A percentile compares a stretch with the other conserved stretches of the same genome.
Evolutionary conservation across 202 grass and related monocot genomes (phyloP).

Genomic region (Musa balbisiana): DNA sequence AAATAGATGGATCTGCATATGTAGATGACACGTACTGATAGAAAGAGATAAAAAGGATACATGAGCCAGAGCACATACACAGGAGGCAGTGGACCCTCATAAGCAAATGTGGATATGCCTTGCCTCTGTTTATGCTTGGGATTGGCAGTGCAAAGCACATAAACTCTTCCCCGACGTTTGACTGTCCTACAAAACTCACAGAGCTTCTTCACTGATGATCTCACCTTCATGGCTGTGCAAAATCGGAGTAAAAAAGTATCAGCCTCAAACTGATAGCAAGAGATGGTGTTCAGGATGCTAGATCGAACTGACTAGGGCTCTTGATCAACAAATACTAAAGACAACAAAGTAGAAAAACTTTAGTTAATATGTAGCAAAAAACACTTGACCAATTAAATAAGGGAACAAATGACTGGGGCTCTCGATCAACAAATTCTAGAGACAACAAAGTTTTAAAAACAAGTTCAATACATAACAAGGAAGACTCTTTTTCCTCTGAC

Average conservation of each 20-base stretch:
- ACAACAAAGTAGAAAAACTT: too few relatives aligned
- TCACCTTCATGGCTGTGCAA: slow-evolving; percentile 67
- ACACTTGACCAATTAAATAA: too few relatives aligned
- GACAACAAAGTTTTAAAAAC: too few relatives aligned
- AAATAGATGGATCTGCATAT: not conserved
- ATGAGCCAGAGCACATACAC: not conserved
- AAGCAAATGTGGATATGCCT: slow-evolving; percentile 77
- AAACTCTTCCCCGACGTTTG: slow-evolving; percentile 86
- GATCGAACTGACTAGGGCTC: too few relatives aligned
- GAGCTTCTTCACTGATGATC: slow-evolving; percentile 82
- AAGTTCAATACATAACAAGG: too few relatives aligned
- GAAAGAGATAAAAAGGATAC: not conserved
- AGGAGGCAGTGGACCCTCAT: slow-evolving; percentile 17
- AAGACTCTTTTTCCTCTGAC: too few relatives aligned
- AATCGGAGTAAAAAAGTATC: not conserved
- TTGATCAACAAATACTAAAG: too few relatives aligned
- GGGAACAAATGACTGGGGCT: too few relatives aligned
- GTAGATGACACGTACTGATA: not conserved
- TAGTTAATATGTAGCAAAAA: too few relatives aligned
- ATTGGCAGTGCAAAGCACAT: slow-evolving; percentile 73
- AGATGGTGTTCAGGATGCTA: too few relatives aligned
- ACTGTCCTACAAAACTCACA: slow-evolving; percentile 82
- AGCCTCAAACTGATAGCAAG: not conserved
- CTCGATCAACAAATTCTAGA: too few relatives aligned
- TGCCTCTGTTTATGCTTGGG: slow-evolving; percentile 95